Evolutionary conservation across 805 yeast species (phyloP).

Genomic region (Saccharomycopsis microspora): DNA sequence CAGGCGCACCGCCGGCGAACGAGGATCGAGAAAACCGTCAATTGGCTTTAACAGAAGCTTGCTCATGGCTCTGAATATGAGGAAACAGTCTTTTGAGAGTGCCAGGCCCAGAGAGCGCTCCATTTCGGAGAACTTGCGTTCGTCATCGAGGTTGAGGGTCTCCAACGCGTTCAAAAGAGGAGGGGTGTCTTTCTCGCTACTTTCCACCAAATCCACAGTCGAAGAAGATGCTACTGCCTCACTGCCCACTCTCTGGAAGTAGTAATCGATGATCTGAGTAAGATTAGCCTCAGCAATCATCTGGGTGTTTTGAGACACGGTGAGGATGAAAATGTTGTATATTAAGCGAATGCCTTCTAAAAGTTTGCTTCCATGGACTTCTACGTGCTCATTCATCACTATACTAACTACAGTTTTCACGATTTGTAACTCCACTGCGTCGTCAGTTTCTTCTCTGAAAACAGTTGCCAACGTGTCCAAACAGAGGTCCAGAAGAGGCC

Average conservation of each 20-base stretch:
- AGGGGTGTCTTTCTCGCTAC: too few relatives aligned
- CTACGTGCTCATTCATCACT: slow-evolving; percentile 64
- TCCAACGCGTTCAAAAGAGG: slow-evolving; percentile 21
- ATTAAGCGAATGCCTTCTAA: slow-evolving; percentile 88
- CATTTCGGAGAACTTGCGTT: slow-evolving; percentile 18
- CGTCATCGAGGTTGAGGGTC: slow-evolving; percentile 20
- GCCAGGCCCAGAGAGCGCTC: slow-evolving; percentile 44
- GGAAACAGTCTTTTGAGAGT: slow-evolving; percentile 80
- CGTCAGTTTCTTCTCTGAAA: slow-evolving; percentile 68
- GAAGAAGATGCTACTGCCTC: slow-evolving; percentile 12
- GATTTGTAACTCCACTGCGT: slow-evolving; percentile 81
- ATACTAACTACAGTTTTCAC: slow-evolving; percentile 87
- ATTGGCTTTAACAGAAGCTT: slow-evolving; percentile 78
- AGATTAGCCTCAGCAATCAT: slow-evolving; percentile 84
- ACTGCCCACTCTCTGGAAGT: slow-evolving; percentile 59
- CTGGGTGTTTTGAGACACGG: slow-evolving; percentile 63
- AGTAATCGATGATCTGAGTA: slow-evolving; percentile 78
- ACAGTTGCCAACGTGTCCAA: slow-evolving; percentile 12
- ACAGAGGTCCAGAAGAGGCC: slow-evolving; percentile 10
- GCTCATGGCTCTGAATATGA: slow-evolving; percentile 90
- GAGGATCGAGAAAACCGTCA: slow-evolving; percentile 72
- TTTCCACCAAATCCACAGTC: slow-evolving; percentile 17
- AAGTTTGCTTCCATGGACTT: slow-evolving; percentile 83
- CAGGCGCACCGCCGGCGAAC: slow-evolving; percentile 87
- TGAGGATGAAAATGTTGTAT: slow-evolving; percentile 80